Conservation (phyloP, 805 yeast species). For the Clavispora fructus region DNA sequence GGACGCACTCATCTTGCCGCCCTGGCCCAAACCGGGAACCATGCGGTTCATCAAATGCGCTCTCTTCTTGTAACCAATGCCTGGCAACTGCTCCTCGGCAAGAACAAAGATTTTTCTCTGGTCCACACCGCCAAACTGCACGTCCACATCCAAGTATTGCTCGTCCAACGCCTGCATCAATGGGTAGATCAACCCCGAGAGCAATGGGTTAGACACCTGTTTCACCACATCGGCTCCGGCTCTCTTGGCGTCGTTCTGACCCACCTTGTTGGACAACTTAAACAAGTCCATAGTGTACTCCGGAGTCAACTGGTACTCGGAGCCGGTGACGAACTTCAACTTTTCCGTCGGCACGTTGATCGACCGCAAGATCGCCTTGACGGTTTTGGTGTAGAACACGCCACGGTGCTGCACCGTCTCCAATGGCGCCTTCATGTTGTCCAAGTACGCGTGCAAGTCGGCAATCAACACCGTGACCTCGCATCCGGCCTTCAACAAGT, state of each 20-base stretch:
- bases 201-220: constrained; percentile 90
- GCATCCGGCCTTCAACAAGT: constrained; percentile 93
- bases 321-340: constrained; percentile 78
- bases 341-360: constrained; percentile 91
- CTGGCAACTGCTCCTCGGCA: constrained; percentile 89
- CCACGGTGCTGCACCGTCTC: constrained; percentile 89
- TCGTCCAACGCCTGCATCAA: constrained; percentile 99
- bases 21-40: constrained; percentile 97
- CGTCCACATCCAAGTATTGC: constrained; percentile 81
- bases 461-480: constrained; percentile 89
- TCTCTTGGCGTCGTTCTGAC: constrained; percentile 94
- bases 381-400: constrained; percentile 75
- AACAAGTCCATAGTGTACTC: constrained; percentile 87
- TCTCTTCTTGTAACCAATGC: constrained; percentile 90
- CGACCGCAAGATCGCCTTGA: constrained; percentile 79
- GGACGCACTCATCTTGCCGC: constrained; percentile 98
- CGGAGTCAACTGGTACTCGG: constrained; percentile 76
- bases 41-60: constrained; percentile 98
- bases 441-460: constrained; percentile 93
- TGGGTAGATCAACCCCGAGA: constrained; percentile 93
- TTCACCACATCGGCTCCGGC: constrained; percentile 99
- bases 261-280: constrained; percentile 74
- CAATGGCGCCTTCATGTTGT: constrained; percentile 96
- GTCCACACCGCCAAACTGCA: constrained; percentile 98
- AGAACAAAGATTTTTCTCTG: constrained; percentile 96